A percentile compares a stretch with the other conserved stretches of the same genome.
Evolutionary conservation across 208 protist genomes (phyloP).

Genomic region (Trypanosoma mega): DNA sequence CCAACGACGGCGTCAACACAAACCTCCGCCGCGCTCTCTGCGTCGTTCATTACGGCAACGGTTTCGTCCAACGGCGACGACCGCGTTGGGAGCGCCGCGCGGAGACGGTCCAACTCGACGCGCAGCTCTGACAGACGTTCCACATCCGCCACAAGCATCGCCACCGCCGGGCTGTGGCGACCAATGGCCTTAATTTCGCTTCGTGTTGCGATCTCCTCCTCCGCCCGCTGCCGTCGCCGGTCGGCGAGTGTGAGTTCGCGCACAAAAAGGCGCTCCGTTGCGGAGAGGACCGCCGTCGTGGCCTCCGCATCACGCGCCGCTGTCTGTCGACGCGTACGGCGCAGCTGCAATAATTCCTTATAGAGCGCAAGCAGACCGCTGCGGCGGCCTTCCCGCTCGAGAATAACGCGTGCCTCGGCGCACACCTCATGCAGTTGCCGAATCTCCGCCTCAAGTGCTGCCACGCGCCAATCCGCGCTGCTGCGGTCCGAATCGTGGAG

Average conservation of each 20-base stretch:
- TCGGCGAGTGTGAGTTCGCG: slow-evolving; percentile 9
- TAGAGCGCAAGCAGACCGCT: slow-evolving; percentile 44
- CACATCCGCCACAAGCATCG: too few relatives aligned
- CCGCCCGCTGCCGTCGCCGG: neutral
- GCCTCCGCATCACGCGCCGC: slow-evolving; percentile 12
- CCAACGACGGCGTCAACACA: neutral
- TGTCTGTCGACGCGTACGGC: slow-evolving; percentile 21
- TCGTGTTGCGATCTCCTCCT: neutral
- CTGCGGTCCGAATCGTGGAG: neutral
- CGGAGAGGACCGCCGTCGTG: slow-evolving; percentile 22
- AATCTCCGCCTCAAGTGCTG: slow-evolving; percentile 17
- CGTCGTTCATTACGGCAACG: neutral
- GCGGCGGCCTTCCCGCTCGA: slow-evolving; percentile 41
- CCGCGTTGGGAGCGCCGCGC: too few relatives aligned
- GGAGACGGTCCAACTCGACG: neutral
- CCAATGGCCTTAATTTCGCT: slow-evolving; percentile 6
- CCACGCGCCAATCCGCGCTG: neutral
- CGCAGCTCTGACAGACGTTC: neutral
- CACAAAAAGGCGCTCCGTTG: slow-evolving; percentile 17
- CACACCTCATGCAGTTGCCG: slow-evolving; percentile 19
- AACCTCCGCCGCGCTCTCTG: neutral
- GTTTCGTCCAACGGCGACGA: neutral
- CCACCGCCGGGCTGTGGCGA: slow-evolving; percentile 6
- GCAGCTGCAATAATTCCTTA: slow-evolving; percentile 48
- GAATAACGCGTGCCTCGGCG: slow-evolving; percentile 41